These are phyloP conservation scores for Aureobasidium sp. DNA, from an alignment of 2,329 filamentous ascomycete species.

Conservation along the genomic window DNA sequence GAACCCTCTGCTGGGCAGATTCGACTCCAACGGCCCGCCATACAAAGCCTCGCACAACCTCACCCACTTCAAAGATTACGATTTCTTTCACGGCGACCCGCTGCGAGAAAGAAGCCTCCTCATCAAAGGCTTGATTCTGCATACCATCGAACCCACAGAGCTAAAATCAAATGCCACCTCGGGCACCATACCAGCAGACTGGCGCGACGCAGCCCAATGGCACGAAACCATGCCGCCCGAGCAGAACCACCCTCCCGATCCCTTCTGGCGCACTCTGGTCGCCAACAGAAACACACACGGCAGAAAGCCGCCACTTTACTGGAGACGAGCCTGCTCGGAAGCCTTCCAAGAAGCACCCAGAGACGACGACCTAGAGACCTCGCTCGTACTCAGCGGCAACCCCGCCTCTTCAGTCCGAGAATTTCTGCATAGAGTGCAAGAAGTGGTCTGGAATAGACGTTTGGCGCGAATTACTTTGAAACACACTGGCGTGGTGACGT, in stretches of 20 bases:
- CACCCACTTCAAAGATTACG: neutral
- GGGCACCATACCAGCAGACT: neutral
- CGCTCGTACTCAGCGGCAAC: neutral
- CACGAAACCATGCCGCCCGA: neutral
- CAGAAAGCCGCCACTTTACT: neutral
- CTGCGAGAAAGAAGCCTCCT: neutral
- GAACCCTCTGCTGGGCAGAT: slow-evolving; percentile 14
- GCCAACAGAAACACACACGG: slow-evolving; percentile 7
- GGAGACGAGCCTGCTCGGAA: slow-evolving; percentile 5
- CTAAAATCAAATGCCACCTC: slow-evolving; percentile 1
- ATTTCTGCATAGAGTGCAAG: slow-evolving; percentile 3
- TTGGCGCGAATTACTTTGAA: neutral
- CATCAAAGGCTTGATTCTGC: neutral
- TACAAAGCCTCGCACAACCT: slow-evolving; percentile 3
- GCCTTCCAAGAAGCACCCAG: slow-evolving; percentile 10
- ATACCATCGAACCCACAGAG: neutral
- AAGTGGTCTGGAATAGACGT: slow-evolving; percentile 3
- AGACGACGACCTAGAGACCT: slow-evolving; percentile 5
- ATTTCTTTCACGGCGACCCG: neutral
- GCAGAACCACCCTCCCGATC: slow-evolving; percentile 6
- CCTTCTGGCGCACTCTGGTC: slow-evolving; percentile 15
- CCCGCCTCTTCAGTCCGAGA: slow-evolving; percentile 7
- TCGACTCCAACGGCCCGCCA: neutral
- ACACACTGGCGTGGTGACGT: neutral
- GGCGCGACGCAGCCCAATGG: slow-evolving; percentile 1